Percentiles rank a stretch among this genome's conserved stretches.
phyloP scores from a whole-genome alignment of 176 grass and related monocot genomes.

The Tuctoria greenei region DNA sequence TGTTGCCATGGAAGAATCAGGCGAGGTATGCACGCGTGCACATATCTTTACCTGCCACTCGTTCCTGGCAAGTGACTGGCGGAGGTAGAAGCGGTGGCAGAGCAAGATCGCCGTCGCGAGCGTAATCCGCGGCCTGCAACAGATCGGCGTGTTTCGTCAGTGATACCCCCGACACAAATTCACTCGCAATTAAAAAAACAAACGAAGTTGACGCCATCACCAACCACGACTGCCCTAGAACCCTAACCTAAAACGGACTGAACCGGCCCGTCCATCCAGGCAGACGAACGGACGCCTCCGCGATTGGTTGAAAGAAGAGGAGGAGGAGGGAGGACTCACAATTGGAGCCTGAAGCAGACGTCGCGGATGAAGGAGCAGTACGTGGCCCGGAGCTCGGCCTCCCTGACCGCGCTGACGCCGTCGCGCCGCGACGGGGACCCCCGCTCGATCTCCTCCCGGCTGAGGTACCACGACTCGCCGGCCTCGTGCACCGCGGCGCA shows the following conservation, averaged over 20 bases:
- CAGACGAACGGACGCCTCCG: not conserved
- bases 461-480: constrained; percentile 43
- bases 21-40: not conserved
- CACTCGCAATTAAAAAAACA: too few species aligned
- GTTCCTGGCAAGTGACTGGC: constrained; percentile 61
- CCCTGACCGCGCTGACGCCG: constrained; percentile 45
- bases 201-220: not conserved
- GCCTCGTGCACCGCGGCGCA: not conserved
- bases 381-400: constrained; percentile 55
- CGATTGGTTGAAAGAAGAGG: not conserved
- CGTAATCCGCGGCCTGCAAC: constrained; percentile 62
- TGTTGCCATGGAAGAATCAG: not conserved
- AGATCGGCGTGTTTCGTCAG: not conserved
- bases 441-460: constrained; percentile 57
- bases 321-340: constrained; percentile 32
- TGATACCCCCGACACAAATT: not conserved
- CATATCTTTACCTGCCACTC: constrained; percentile 48
- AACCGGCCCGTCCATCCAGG: not conserved
- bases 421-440: constrained; percentile 60
- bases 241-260: not conserved
- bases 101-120: constrained; percentile 60
- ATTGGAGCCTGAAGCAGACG: constrained; percentile 41
- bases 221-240: not conserved
- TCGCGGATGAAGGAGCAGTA: constrained; percentile 67
- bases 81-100: constrained; percentile 80